Base-by-base conservation (phyloP, 2,329 filamentous ascomycete species). In the Diaporthe helianthi region DNA sequence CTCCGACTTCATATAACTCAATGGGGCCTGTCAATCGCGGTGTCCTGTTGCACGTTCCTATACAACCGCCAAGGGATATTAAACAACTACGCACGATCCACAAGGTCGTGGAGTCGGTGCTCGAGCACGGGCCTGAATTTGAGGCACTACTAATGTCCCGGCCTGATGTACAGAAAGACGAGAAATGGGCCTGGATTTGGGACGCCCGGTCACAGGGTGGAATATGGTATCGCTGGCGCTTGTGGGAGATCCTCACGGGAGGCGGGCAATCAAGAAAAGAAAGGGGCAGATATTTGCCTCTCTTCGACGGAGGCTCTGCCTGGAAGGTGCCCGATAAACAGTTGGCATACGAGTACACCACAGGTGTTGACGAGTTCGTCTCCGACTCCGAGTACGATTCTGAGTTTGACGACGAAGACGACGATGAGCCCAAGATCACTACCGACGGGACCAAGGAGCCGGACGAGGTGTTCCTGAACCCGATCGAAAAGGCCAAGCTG, bases 171-270 rank as follows among this genome's bases (percentile, higher is more conserved):
- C 93, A 97, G 77, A 87, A 86, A 49, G 93, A 97, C 70, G 93
- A 97, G 78, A 94, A 91, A 73, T 98, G 95, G 90, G 92, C 94
- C 0, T 99, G 94, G 92, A 84, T 99, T 6, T 99, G 93, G 90
- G 92, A 98, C 78, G 87, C 94, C 24, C 87, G 90, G 73, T 94
- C 90, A 75, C 84, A 86, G 72, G 94, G 89, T 31, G 95, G 92
- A 19, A 87, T 97, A 19, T 99, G 94, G 87, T 98, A 98, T 79
- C 90, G 96, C 52, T 98, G 93, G 92, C 89, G 93, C 53, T 77
- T 98, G 53, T 98, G 94, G 92, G 90, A 96, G 74, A 86, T 95
- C 10, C 83, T 95, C n/a, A 94, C 92, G 1, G 90, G 90, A 5
- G 84, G 85, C 1, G 69, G 49, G 15, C 82, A 85, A 51, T 76